Conservation (phyloP, 2,329 filamentous ascomycete species). For the Epichloe bromicola region DNA sequence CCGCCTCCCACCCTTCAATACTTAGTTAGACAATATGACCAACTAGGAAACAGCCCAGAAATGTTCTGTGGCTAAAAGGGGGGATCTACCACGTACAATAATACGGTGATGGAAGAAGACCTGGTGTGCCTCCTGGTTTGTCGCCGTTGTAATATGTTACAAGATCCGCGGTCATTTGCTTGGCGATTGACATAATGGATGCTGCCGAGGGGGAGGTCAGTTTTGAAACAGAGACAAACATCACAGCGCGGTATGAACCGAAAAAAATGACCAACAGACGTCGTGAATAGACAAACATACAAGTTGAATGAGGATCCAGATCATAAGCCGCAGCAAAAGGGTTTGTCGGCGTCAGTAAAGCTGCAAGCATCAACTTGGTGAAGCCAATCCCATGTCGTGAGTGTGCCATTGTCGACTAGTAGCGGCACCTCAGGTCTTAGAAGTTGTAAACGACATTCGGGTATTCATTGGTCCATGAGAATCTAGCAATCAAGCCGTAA, state of each 20-base stretch:
- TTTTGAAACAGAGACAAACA: neutral
- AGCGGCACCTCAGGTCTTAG: neutral
- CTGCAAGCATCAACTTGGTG: neutral
- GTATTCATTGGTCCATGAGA: neutral
- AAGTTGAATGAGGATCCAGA: constrained; percentile 23
- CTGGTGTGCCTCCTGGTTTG: constrained; percentile 35
- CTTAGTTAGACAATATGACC: neutral
- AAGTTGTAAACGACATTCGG: neutral
- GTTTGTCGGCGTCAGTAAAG: constrained; percentile 5
- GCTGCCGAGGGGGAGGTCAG: constrained; percentile 20
- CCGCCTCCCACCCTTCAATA: constrained; percentile 53
- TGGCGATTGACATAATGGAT: constrained; percentile 35
- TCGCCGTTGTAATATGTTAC: constrained; percentile 30
- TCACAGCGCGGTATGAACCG: neutral
- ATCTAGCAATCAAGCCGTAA: neutral
- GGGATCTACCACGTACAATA: constrained; percentile 31
- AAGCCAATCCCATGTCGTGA: neutral
- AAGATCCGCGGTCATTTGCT: constrained; percentile 38
- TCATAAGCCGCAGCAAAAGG: constrained; percentile 20
- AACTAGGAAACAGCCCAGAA: neutral
- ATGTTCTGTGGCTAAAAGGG: neutral
- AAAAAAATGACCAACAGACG: no score
- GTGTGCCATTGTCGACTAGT: neutral
- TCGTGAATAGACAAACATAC: constrained; percentile 12
- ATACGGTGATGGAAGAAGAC: constrained; percentile 38